phyloP scores from a whole-genome alignment of 2,329 filamentous ascomycete species.

The Alternaria arbusti region DNA sequence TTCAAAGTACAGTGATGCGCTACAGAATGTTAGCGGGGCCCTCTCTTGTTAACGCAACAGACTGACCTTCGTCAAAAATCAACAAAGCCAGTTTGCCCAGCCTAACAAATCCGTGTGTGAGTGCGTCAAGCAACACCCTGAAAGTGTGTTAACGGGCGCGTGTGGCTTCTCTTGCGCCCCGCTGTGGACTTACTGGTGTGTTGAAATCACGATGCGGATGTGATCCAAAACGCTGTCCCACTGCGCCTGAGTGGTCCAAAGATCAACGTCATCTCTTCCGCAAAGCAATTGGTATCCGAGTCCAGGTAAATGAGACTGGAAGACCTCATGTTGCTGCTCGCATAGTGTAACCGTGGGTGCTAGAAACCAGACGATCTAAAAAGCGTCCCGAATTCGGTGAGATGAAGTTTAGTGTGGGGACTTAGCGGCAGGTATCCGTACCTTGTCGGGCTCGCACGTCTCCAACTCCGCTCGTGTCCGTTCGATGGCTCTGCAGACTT shows the following conservation, averaged over 20 bases:
- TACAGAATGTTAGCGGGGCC: constrained; percentile 40
- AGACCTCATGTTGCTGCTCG: constrained; percentile 51
- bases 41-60: background rate
- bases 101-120: constrained; percentile 75
- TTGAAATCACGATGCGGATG: constrained; percentile 76
- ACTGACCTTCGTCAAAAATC: constrained; percentile 78
- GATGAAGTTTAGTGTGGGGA: background rate
- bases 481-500: constrained; percentile 46
- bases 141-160: background rate
- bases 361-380: constrained; percentile 53
- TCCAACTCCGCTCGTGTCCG: constrained; percentile 55
- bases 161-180: background rate
- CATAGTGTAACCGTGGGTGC: constrained; percentile 55
- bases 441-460: constrained; percentile 43
- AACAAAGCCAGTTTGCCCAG: constrained; percentile 70
- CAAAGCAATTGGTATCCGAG: constrained; percentile 68
- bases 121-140: constrained; percentile 71
- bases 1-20: constrained; percentile 76
- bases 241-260: constrained; percentile 70
- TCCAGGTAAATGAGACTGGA: constrained; percentile 49
- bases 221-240: constrained; percentile 73
- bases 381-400: constrained; percentile 3
- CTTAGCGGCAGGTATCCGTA: constrained; percentile 19
- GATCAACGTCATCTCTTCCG: constrained; percentile 72
- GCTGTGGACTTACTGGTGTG: constrained; percentile 59